These are phyloP conservation scores for Ulota crispa DNA, from an alignment of 225 moss, liverwort and hornwort species.

Conservation along the genomic window DNA sequence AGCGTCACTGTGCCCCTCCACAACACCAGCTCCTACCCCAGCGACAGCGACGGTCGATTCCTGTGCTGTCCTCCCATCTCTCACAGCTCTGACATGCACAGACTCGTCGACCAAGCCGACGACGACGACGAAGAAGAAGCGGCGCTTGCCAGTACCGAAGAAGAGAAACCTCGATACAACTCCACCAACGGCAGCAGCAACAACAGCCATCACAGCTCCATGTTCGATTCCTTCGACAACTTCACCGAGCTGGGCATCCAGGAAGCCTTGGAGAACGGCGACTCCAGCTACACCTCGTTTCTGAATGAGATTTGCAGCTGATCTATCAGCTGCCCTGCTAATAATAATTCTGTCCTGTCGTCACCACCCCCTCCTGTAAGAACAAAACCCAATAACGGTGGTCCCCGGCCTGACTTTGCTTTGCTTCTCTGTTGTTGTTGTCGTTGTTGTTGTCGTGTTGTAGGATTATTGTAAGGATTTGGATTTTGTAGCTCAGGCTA, in stretches of 20 bases:
- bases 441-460: background rate
- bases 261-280: slow-evolving; percentile 39
- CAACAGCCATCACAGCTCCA: slow-evolving; percentile 1
- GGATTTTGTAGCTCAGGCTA: background rate
- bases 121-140: background rate
- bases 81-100: background rate
- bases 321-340: slow-evolving; percentile 7
- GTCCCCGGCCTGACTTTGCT: background rate
- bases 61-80: background rate
- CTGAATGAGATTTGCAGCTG: slow-evolving; percentile 54
- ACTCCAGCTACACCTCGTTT: slow-evolving; percentile 51
- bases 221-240: slow-evolving; percentile 38
- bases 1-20: slow-evolving; percentile 44
- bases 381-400: background rate
- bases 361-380: slow-evolving; percentile 9
- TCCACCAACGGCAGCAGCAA: background rate
- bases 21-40: background rate
- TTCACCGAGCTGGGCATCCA: slow-evolving; percentile 34
- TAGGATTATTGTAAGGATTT: slow-evolving; percentile 7
- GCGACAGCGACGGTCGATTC: background rate
- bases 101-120: background rate
- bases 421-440: background rate
- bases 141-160: background rate
- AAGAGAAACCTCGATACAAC: slow-evolving; percentile 8
- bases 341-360: background rate